Evolutionary conservation across 441 rosid species (phyloP).

Genomic region (Rhodomyrtus psidioides): DNA sequence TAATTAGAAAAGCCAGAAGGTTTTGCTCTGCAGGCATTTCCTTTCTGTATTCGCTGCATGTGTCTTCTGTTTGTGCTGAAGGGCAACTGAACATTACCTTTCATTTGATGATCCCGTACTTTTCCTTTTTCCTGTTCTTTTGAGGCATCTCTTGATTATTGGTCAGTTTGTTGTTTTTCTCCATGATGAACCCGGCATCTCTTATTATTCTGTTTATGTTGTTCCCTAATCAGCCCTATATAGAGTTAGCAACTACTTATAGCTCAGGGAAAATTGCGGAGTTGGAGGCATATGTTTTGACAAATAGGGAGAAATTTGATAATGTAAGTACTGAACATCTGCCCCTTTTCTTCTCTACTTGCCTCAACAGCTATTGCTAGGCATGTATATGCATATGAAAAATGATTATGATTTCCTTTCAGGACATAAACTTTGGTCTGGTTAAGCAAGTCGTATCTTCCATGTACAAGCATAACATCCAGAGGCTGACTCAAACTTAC

Average conservation of each 20-base stretch:
- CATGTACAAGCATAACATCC: conserved; percentile 90
- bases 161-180: not conserved
- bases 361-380: not conserved
- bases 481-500: conserved; percentile 89
- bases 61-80: not conserved
- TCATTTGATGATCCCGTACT: not conserved
- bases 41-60: not conserved
- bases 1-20: not conserved
- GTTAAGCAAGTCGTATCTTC: conserved; percentile 93
- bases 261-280: conserved; percentile 53
- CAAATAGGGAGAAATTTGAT: conserved; percentile 51
- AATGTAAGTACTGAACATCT: conserved; percentile 27
- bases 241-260: conserved; percentile 65
- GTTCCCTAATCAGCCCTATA: conserved; percentile 43
- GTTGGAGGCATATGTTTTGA: conserved; percentile 45
- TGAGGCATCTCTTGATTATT: not conserved
- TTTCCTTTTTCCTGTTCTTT: not conserved
- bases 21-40: not conserved
- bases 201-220: not conserved
- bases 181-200: not conserved
- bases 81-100: not conserved
- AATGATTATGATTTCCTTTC: conserved; percentile 15
- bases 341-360: not conserved
- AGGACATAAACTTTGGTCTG: conserved; percentile 94
- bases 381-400: conserved; percentile 2